A percentile compares a stretch with the other conserved stretches of the same genome.
Evolutionary conservation across 2,329 filamentous ascomycete genomes (phyloP).

Genomic region (Fusarium liriodendri): DNA sequence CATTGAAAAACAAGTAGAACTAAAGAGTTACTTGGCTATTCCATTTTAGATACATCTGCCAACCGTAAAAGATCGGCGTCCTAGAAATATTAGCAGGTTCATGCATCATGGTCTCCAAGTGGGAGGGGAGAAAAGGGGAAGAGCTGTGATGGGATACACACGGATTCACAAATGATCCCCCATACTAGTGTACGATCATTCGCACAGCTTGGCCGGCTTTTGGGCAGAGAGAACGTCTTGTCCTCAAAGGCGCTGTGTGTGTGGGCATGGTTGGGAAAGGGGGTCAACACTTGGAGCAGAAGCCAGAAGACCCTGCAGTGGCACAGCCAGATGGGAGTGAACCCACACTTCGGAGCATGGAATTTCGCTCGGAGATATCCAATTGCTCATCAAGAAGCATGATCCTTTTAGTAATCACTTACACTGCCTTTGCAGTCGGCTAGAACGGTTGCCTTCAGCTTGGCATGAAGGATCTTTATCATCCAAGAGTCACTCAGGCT

Average conservation of each 20-base stretch:
- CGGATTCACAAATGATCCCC: not conserved
- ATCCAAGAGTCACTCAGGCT: not conserved
- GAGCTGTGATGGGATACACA: not conserved
- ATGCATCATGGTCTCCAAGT: not conserved
- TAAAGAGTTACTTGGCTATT: not conserved
- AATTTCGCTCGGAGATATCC: not conserved
- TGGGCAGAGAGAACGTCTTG: not conserved
- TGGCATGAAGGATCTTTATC: not conserved
- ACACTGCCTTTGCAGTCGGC: not conserved
- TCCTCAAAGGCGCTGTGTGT: not conserved
- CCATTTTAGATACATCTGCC: accelerated
- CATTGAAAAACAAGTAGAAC: too few relatives aligned
- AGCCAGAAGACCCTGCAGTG: not conserved
- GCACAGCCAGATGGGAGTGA: not conserved
- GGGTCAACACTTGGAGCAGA: not conserved
- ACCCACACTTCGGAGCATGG: not conserved
- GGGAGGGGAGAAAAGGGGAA: not conserved
- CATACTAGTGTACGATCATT: not conserved
- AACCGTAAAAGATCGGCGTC: not conserved
- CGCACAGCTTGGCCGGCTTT: not conserved
- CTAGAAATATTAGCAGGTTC: not conserved
- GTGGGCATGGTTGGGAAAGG: not conserved
- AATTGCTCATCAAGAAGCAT: not conserved
- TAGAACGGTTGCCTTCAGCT: not conserved
- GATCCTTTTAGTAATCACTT: not conserved